Conservation (phyloP, 2,329 filamentous ascomycete genomes). For the Tolypocladium album region DNA sequence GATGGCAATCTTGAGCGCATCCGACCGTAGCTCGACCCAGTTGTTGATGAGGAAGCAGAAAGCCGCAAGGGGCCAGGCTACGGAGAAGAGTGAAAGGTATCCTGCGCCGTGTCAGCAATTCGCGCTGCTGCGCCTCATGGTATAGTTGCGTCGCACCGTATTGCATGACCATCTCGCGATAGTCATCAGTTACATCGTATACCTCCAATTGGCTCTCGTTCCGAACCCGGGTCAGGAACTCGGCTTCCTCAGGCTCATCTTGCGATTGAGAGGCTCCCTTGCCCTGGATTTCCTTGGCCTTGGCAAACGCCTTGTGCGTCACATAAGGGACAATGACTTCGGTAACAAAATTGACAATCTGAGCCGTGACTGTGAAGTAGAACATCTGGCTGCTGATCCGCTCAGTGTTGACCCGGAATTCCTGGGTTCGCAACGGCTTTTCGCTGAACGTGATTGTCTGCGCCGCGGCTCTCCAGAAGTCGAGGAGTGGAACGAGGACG, state of each 20-base stretch:
- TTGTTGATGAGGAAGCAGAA: conserved; percentile 89
- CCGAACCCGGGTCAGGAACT: conserved; percentile 72
- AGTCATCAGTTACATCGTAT: conserved; percentile 85
- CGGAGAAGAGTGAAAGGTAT: conserved; percentile 83
- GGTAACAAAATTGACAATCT: conserved; percentile 76
- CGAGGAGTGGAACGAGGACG: conserved; percentile 73
- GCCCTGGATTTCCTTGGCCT: conserved; percentile 65
- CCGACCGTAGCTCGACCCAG: conserved; percentile 88
- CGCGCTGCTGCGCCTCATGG: neutral
- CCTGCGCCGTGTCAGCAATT: conserved; percentile 34
- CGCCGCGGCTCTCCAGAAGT: conserved; percentile 67
- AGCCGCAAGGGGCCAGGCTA: conserved; percentile 88
- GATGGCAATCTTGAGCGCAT: conserved; percentile 87
- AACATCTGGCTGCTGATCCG: conserved; percentile 86
- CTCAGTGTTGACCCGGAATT: conserved; percentile 74
- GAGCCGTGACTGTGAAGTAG: conserved; percentile 90
- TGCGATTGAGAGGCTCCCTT: conserved; percentile 40
- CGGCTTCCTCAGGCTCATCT: conserved; percentile 66
- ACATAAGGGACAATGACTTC: conserved; percentile 79
- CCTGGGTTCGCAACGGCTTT: conserved; percentile 51
- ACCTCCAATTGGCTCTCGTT: conserved; percentile 70
- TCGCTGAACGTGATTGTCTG: conserved; percentile 66
- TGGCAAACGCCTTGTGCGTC: conserved; percentile 67
- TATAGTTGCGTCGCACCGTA: conserved; percentile 32
- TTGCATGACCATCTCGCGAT: conserved; percentile 88